Evolutionary conservation across 352 stramenopile species (phyloP).

Genomic region (Chrysophaeum taylorii): DNA sequence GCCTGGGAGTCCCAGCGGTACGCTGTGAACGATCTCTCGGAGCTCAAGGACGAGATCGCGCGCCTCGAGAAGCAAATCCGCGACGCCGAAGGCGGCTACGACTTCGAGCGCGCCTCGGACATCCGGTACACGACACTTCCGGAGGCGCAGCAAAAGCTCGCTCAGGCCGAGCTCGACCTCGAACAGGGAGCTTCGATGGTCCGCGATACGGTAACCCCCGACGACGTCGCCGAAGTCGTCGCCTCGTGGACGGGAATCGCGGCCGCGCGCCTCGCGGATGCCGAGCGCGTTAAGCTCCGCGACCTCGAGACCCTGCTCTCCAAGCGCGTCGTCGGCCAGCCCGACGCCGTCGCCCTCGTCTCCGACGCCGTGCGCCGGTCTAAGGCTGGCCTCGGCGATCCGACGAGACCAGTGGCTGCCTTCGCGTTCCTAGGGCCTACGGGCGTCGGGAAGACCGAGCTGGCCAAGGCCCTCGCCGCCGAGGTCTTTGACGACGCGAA

Average conservation of each 20-base stretch:
- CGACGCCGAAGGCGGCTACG: constrained; percentile 77
- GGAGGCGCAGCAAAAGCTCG: constrained; percentile 63
- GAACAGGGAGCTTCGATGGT: constrained; percentile 34
- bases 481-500: constrained; percentile 91
- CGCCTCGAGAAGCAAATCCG: constrained; percentile 81
- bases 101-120: constrained; percentile 84
- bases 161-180: constrained; percentile 43
- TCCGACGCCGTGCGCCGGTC: constrained; percentile 77
- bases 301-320: constrained; percentile 81
- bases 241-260: constrained; percentile 84
- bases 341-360: constrained; percentile 52
- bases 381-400: constrained; percentile 80
- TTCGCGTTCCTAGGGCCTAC: constrained; percentile 83
- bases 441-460: constrained; percentile 86
- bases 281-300: constrained; percentile 85
- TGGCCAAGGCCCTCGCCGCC: constrained; percentile 82
- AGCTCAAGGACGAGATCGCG: constrained; percentile 76
- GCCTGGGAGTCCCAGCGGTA: constrained; percentile 63
- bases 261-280: constrained; percentile 77
- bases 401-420: constrained; percentile 82
- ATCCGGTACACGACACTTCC: constrained; percentile 90
- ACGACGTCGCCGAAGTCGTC: constrained; percentile 79
- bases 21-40: constrained; percentile 63
- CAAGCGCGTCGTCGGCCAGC: constrained; percentile 64
- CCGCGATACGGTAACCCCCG: constrained; percentile 34